Conservation (phyloP, 2,329 filamentous ascomycete genomes). For the Didymella pinodella region DNA sequence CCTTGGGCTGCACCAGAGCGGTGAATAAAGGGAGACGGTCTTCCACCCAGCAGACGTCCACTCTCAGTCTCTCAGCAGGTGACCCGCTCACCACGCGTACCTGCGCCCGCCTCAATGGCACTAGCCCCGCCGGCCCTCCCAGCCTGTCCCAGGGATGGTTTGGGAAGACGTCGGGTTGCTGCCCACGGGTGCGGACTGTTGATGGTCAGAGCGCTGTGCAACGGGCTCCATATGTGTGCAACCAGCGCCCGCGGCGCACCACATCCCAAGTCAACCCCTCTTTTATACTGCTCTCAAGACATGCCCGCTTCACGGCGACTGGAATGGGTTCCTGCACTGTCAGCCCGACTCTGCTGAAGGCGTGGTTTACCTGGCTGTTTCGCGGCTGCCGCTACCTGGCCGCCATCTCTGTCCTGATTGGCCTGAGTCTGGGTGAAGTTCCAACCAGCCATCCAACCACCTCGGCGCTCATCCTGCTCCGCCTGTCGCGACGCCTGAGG, state of each 20-base stretch:
- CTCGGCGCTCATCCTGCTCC: slow-evolving; percentile 46
- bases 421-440: slow-evolving; percentile 26
- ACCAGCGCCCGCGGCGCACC: slow-evolving; percentile 3
- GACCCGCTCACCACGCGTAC: slow-evolving; percentile 10
- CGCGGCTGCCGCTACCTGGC: neutral
- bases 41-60: neutral
- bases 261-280: slow-evolving; percentile 19
- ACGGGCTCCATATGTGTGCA: slow-evolving; percentile 11
- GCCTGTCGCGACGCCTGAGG: slow-evolving; percentile 44
- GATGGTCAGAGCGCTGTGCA: slow-evolving; percentile 26
- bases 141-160: slow-evolving; percentile 16
- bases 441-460: slow-evolving; percentile 38
- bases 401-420: neutral
- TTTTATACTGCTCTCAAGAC: slow-evolving; percentile 26
- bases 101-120: slow-evolving; percentile 5
- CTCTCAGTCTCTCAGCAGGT: slow-evolving; percentile 11
- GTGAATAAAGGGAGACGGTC: slow-evolving; percentile 7
- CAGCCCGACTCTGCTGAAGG: slow-evolving; percentile 39
- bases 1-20: slow-evolving; percentile 1
- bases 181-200: slow-evolving; percentile 16
- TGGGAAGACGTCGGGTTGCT: slow-evolving; percentile 22
- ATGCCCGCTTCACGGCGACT: slow-evolving; percentile 40
- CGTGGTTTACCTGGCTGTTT: slow-evolving; percentile 41
- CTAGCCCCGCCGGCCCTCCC: slow-evolving; percentile 32
- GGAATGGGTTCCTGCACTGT: slow-evolving; percentile 46